These are phyloP conservation scores for Glaciozyma martinii DNA, from an alignment of 768 basidiomycete genomes.

Conservation along the genomic window DNA sequence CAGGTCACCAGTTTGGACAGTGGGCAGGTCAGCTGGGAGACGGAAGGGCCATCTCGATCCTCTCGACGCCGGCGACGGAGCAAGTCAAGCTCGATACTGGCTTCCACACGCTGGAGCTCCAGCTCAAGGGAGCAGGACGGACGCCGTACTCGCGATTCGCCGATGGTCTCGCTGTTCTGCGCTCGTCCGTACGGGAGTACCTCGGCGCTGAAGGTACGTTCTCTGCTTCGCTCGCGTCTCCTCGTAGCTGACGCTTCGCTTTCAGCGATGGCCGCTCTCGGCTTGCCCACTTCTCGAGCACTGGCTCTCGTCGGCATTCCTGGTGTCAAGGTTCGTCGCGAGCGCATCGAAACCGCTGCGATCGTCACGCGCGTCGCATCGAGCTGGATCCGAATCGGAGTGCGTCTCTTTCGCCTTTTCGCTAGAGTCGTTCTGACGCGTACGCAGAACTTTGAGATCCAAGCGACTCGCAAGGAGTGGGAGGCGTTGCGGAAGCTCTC, in stretches of 20 bases:
- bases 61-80: conserved; percentile 17
- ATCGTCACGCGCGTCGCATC: conserved; percentile 31
- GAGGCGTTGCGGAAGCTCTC: conserved; percentile 67
- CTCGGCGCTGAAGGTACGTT: conserved; percentile 74
- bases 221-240: neutral
- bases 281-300: conserved; percentile 80
- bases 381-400: conserved; percentile 61
- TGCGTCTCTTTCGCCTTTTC: neutral
- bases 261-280: conserved; percentile 60
- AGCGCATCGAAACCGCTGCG: conserved; percentile 50
- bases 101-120: conserved; percentile 53
- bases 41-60: conserved; percentile 83
- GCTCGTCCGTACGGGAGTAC: conserved; percentile 88
- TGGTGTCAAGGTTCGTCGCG: conserved; percentile 62
- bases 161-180: conserved; percentile 89
- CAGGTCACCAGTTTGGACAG: conserved; percentile 77
- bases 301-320: conserved; percentile 70
- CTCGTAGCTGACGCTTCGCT: conserved; percentile 32
- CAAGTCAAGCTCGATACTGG: conserved; percentile 17
- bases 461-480: conserved; percentile 44
- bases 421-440: conserved; percentile 35
- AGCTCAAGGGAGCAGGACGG: conserved; percentile 87
- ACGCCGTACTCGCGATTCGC: conserved; percentile 89
- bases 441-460: conserved; percentile 46
- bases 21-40: conserved; percentile 96